Percentiles rank a stretch among this genome's conserved stretches.
phyloP scores from a whole-genome alignment of 2,329 filamentous ascomycete species.

The Colletotrichum theobromicola region DNA sequence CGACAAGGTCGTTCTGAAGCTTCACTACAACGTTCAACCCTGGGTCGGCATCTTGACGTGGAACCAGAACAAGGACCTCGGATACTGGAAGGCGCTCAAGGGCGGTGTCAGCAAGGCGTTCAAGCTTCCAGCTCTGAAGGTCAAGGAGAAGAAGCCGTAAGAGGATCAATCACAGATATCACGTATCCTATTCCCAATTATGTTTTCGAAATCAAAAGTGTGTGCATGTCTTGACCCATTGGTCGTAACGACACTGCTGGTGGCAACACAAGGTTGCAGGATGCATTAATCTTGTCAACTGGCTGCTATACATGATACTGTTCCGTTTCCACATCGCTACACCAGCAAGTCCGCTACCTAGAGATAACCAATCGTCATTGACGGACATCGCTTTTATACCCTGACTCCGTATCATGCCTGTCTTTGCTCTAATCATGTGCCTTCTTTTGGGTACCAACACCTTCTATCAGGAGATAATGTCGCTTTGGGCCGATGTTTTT shows the following conservation, averaged over 20 bases:
- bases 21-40: conserved; percentile 97
- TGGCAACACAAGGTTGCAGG: not conserved
- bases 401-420: not conserved
- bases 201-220: not conserved
- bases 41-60: conserved; percentile 92
- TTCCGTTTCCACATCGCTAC: not conserved
- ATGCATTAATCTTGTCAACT: not conserved
- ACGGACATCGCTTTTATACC: not conserved
- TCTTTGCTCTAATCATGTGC: not conserved
- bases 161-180: not conserved
- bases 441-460: not conserved
- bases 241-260: not conserved
- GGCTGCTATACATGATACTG: not conserved
- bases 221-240: not conserved
- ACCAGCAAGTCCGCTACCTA: not conserved
- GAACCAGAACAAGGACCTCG: conserved; percentile 65
- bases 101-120: conserved; percentile 71
- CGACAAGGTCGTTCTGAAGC: conserved; percentile 75
- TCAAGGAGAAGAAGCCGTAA: conserved; percentile 46
- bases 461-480: conserved; percentile 13
- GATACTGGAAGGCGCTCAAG: conserved; percentile 68
- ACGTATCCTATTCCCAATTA: not conserved
- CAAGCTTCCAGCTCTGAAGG: conserved; percentile 69
- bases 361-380: not conserved
- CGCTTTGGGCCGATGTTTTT: not conserved